Percentiles rank a stretch among this genome's conserved stretches.
Evolutionary conservation across 805 yeast species (phyloP).

Genomic region (Candida andamanensis): DNA sequence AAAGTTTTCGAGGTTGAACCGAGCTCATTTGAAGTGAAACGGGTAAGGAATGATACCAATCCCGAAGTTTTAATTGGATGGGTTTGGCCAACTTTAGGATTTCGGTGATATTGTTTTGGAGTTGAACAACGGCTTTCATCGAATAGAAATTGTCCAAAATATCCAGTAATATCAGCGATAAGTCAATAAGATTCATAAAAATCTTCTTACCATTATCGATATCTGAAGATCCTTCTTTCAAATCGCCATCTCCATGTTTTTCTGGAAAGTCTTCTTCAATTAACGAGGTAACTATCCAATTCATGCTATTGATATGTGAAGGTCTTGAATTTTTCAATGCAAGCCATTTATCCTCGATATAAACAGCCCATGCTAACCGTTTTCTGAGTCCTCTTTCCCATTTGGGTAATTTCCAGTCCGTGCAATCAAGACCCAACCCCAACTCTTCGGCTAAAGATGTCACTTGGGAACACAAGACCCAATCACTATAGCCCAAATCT

Average conservation of each 20-base stretch:
- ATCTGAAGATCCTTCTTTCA: conserved; percentile 59
- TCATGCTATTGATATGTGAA: conserved; percentile 65
- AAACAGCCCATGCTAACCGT: conserved; percentile 94
- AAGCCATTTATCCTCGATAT: conserved; percentile 88
- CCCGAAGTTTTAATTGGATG: conserved; percentile 60
- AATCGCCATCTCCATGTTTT: conserved; percentile 49
- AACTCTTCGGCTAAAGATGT: conserved; percentile 85
- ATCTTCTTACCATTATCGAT: conserved; percentile 65
- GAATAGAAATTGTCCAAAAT: conserved; percentile 71
- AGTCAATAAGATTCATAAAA: conserved; percentile 61
- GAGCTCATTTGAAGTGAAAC: conserved; percentile 57
- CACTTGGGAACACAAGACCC: conserved; percentile 83
- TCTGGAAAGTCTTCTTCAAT: conserved; percentile 78
- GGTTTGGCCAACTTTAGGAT: conserved; percentile 79
- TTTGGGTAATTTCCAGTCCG: conserved; percentile 84
- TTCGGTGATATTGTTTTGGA: conserved; percentile 52
- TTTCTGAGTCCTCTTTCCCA: conserved; percentile 92
- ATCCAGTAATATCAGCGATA: conserved; percentile 66
- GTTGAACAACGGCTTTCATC: conserved; percentile 53
- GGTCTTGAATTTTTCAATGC: conserved; percentile 79
- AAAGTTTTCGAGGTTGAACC: conserved; percentile 55
- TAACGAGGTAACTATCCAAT: conserved; percentile 75
- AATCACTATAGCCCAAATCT: conserved; percentile 55
- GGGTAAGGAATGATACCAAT: conserved; percentile 75
- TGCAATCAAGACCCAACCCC: conserved; percentile 87